These are phyloP conservation scores for Dictyostelium firmibasis DNA, from an alignment of 78 protist species.

Conservation along the genomic window DNA sequence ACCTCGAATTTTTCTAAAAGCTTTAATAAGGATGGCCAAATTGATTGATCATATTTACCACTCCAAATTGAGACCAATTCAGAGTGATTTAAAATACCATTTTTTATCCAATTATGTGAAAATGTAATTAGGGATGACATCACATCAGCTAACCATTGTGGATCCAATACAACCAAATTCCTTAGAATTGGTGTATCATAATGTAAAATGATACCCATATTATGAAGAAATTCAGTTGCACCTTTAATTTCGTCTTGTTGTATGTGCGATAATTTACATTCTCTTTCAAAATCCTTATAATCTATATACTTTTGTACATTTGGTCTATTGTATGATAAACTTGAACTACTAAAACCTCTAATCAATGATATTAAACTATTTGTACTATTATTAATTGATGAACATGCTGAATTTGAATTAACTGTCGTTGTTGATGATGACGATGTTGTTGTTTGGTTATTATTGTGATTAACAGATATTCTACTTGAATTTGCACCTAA, in stretches of 20 bases:
- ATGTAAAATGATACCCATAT: slow-evolving; percentile 69
- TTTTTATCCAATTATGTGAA: slow-evolving; percentile 61
- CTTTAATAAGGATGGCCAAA: slow-evolving; percentile 63
- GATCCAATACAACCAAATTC: slow-evolving; percentile 65
- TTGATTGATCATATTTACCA: slow-evolving; percentile 54
- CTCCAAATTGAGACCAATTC: slow-evolving; percentile 66
- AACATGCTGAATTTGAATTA: background rate
- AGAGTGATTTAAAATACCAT: slow-evolving; percentile 56
- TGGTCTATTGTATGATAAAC: background rate
- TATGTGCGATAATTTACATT: slow-evolving; percentile 27
- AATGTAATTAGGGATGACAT: slow-evolving; percentile 66
- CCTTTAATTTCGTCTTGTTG: slow-evolving; percentile 3
- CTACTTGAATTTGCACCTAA: slow-evolving; percentile 67
- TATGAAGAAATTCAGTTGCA: slow-evolving; percentile 57
- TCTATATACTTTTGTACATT: slow-evolving; percentile 28
- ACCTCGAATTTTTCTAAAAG: slow-evolving; percentile 76
- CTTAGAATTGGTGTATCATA: slow-evolving; percentile 61
- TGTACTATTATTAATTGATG: background rate
- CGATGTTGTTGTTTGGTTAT: background rate
- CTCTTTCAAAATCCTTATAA: slow-evolving; percentile 14
- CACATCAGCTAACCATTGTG: slow-evolving; percentile 82
- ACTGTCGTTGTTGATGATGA: background rate
- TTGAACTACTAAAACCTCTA: background rate
- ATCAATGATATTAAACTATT: background rate
- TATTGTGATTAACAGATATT: background rate